Base-by-base conservation (phyloP, 2,329 filamentous ascomycete species). In the Pyricularia pennisetigena region DNA sequence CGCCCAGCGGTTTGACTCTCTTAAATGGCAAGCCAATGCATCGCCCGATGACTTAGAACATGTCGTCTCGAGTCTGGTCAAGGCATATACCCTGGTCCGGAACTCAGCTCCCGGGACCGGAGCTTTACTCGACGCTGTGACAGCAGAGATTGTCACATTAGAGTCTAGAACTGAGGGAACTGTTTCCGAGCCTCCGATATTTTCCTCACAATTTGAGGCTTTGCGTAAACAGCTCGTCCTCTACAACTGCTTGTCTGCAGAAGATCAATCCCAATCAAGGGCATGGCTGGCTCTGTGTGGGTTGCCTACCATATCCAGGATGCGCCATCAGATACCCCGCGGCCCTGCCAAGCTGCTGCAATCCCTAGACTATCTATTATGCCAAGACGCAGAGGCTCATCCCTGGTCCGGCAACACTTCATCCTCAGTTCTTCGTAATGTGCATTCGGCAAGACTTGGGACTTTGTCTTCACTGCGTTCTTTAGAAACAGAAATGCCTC, bases 401-500 rank as follows among this genome's bases (percentile, higher is more conserved):
- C 82, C 83, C 7, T 82, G 85, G 75, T 79, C 78, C 14, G 81
- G 81, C 35, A 78, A 76, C 4, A 72, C 88, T 23, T 82, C 85
- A 7, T 73, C 80, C 26, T 82, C 83, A 0, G 73, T 92, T 3
- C 79, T 91, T 72, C 78, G 80, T 16, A 88, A 84, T 71, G 76
- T 90, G 64, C 79, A 83, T 66, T 78, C 76, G 1, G 76, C 88
- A 23, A 78, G 79, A 14, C 79, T 82, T 28, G 85, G 88, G 0
- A 84, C 80, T 64, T 78, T 93, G 57, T 83, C 83, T 64, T 86
- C 87, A 61, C 78, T 93, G 65, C 82, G 85, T 63, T 81, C 90
- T 23, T 80, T 93, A 0, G 88, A 91, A 75, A 79, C 82, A 1
- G 90, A 93, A 73, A 78, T 91, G 66, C 86, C 87, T 9, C 79